Evolutionary conservation across 139 green algal species (phyloP), one percentile per base, ranked within the genome.

Genomic region (Micractinium sp.): DNA sequence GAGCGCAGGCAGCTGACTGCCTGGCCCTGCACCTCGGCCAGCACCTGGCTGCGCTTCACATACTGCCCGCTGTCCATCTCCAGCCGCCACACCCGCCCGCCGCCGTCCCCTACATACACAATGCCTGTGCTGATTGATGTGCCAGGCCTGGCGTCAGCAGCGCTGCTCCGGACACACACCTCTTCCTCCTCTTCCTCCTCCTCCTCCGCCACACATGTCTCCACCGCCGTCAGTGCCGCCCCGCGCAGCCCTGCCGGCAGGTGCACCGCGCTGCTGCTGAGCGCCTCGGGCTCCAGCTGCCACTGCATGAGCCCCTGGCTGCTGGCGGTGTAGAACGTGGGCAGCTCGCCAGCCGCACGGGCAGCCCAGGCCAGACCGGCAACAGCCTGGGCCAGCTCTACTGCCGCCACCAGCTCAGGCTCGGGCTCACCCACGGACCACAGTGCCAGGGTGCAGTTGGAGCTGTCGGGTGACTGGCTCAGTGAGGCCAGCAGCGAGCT

Each of bases 271-370:
- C 82, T 86, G 85, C 94, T 89, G 77, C 90, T 84, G 73, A 95
- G 82, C 60, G 87, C 85, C n/a, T 85, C 91, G n/a, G 85, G 82
- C 33, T 90, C 85, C 78, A 96, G 90, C 53, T 77, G 91, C 94
- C 94, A 96, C 61, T 92, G 86, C 86, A 92, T 60, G 71, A 94
- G 88, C 7, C 92, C 93, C 36, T 91, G 91, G 60, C 74, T 73
- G 36, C 90, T 87, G 7, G 89, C 90, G 20, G 88, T 96, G 71
- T 93, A 88, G 66, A 95, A 95, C 18, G 75, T 89, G 66, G 93
- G 91, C 74, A 90, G 66, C 7, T 53, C 33, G 15, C 61, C 35
- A 1, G 35, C 82, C 0, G 81, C 53, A 35, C 79, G 87, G n/a
- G 7, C 31, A 31, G 35, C 74, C 94, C 94, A 96, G 23, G 86